phyloP scores from a whole-genome alignment of 2,329 filamentous ascomycete genomes.

The Ramularia endophylla region DNA sequence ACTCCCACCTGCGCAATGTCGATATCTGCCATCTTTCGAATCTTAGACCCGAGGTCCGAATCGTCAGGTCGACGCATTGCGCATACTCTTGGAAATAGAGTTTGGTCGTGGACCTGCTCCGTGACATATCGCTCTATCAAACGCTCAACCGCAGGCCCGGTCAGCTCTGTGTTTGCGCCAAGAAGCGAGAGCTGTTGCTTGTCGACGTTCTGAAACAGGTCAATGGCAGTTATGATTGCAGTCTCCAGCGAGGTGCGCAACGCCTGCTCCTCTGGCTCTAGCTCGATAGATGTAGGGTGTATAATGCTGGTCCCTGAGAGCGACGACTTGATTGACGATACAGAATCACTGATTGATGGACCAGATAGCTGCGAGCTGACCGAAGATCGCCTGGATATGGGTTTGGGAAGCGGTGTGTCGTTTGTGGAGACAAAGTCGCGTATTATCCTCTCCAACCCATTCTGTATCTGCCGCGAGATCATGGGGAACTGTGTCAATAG shows the following conservation, averaged over 20 bases:
- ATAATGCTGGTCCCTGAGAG: conserved; percentile 34
- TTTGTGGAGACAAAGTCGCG: conserved; percentile 82
- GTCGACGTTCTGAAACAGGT: conserved; percentile 91
- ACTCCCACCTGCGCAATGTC: conserved; percentile 95
- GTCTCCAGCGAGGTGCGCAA: conserved; percentile 87
- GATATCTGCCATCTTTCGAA: conserved; percentile 86
- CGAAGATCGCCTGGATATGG: conserved; percentile 29
- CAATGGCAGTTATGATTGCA: conserved; percentile 86
- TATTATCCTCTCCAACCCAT: conserved; percentile 81
- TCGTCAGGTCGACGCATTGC: conserved; percentile 76
- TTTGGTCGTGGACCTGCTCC: conserved; percentile 79
- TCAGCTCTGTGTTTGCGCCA: conserved; percentile 88
- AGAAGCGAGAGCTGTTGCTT: conserved; percentile 90
- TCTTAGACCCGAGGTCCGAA: conserved; percentile 78
- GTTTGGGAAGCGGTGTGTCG: conserved; percentile 67
- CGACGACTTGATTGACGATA: conserved; percentile 31
- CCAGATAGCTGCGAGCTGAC: conserved; percentile 30
- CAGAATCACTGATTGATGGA: conserved; percentile 29
- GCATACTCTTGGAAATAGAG: conserved; percentile 78
- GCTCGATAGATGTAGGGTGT: conserved; percentile 53
- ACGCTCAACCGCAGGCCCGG: conserved; percentile 83
- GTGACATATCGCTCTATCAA: conserved; percentile 92
- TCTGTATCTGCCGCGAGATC: conserved; percentile 94
- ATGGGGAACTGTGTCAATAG: conserved; percentile 87
- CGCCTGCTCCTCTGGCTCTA: conserved; percentile 84